Conservation (phyloP, 805 yeast species). For the Metschnikowia cerradonensis region DNA sequence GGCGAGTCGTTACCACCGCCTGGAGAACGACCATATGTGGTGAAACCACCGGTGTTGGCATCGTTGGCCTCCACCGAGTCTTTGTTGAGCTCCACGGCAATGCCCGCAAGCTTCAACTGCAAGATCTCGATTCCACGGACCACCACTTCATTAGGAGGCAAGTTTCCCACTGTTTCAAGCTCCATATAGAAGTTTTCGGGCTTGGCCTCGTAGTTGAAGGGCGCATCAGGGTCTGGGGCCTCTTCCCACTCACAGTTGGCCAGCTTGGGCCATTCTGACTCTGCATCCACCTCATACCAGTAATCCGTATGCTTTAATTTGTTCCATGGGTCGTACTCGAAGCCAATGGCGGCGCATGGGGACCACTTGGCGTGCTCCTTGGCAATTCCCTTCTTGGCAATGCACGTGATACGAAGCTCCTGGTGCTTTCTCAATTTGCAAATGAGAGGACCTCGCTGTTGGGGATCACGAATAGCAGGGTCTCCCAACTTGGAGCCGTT, state of each 20-base stretch:
- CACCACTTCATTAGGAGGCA: conserved; percentile 87
- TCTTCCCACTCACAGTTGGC: conserved; percentile 94
- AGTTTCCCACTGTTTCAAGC: conserved; percentile 88
- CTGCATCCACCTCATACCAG: conserved; percentile 92
- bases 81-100: conserved; percentile 62
- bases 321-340: conserved; percentile 99
- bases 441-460: conserved; percentile 79
- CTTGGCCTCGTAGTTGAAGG: conserved; percentile 77
- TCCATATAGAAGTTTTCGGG: conserved; percentile 82
- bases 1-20: conserved; percentile 32
- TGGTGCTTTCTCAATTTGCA: conserved; percentile 91
- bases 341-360: conserved; percentile 92
- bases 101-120: conserved; percentile 86
- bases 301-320: conserved; percentile 91
- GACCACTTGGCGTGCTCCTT: conserved; percentile 99
- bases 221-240: conserved; percentile 82
- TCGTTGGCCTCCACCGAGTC: conserved; percentile 38
- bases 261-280: conserved; percentile 89
- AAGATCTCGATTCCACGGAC: conserved; percentile 77
- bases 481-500: conserved; percentile 58
- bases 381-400: conserved; percentile 95
- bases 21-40: conserved; percentile 43
- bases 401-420: conserved; percentile 82
- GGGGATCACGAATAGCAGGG: conserved; percentile 79
- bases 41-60: conserved; percentile 45